A percentile compares a stretch with the other conserved stretches of the same genome.
These are phyloP conservation scores for Candida mesenterica DNA, from an alignment of 1,139 yeast genomes.

Conservation along the genomic window DNA sequence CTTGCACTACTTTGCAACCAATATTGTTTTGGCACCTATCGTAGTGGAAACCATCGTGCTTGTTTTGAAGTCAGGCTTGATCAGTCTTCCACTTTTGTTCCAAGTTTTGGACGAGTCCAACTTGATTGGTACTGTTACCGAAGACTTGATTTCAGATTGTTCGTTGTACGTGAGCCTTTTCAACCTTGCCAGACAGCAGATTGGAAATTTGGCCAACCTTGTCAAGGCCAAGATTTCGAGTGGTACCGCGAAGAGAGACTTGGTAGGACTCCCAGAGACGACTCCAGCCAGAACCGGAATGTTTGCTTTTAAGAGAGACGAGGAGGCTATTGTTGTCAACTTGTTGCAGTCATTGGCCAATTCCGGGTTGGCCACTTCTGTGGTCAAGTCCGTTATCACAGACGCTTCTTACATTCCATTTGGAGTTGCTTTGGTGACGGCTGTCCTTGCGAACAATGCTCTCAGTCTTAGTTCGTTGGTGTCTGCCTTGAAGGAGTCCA, in stretches of 20 bases:
- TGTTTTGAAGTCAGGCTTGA: slow-evolving; percentile 32
- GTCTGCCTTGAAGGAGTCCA: slow-evolving; percentile 36
- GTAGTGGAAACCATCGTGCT: slow-evolving; percentile 32
- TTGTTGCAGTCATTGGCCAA: slow-evolving; percentile 40
- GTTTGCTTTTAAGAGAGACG: slow-evolving; percentile 8
- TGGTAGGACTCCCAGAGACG: slow-evolving; percentile 10
- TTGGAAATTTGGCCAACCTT: slow-evolving; percentile 27
- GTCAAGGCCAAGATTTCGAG: slow-evolving; percentile 27
- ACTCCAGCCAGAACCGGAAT: slow-evolving; percentile 1
- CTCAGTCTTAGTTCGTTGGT: slow-evolving; percentile 28
- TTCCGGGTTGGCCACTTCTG: slow-evolving; percentile 45
- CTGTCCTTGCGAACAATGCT: slow-evolving; percentile 31
- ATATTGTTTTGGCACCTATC: slow-evolving; percentile 35
- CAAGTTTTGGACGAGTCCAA: slow-evolving; percentile 40
- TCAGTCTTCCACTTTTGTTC: slow-evolving; percentile 35
- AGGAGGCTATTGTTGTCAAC: slow-evolving; percentile 32
- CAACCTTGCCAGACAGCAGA: slow-evolving; percentile 30
- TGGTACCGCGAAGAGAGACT: slow-evolving; percentile 23
- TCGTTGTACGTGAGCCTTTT: slow-evolving; percentile 37
- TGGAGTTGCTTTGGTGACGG: slow-evolving; percentile 33
- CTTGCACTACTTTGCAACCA: slow-evolving; percentile 36
- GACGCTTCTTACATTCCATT: slow-evolving; percentile 39
- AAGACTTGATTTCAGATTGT: slow-evolving; percentile 44
- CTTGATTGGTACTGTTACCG: slow-evolving; percentile 35
- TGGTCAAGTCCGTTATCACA: slow-evolving; percentile 40